These are phyloP conservation scores for Arthrobotrys sphaeroides DNA, from an alignment of 2,329 filamentous ascomycete species.

Conservation along the genomic window DNA sequence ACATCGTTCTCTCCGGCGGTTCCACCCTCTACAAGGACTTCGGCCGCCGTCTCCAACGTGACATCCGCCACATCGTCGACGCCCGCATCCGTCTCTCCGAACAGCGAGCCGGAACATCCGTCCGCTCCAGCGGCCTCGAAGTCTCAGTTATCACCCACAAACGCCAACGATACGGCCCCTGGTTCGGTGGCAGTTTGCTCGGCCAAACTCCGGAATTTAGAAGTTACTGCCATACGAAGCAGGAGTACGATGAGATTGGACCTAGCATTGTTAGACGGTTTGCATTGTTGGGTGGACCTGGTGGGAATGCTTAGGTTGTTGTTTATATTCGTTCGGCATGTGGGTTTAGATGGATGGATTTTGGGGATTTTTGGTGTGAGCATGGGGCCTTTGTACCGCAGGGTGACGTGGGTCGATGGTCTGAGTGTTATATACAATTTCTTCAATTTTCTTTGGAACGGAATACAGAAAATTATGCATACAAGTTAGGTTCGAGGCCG, in stretches of 20 bases:
- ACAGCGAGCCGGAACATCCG: conserved; percentile 81
- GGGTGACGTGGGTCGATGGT: no score
- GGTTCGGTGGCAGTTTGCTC: conserved; percentile 96
- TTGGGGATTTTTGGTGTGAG: background rate
- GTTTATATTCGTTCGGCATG: no score
- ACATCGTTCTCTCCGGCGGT: conserved; percentile 96
- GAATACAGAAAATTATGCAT: conserved; percentile 28
- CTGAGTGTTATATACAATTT: conserved; percentile 39
- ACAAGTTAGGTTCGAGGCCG: no score
- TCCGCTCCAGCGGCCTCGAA: conserved; percentile 90
- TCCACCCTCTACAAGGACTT: conserved; percentile 99
- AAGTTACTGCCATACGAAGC: conserved; percentile 97
- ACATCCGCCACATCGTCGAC: conserved; percentile 96
- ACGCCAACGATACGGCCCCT: conserved; percentile 94
- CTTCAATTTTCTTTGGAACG: conserved; percentile 9
- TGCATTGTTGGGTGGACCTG: conserved; percentile 89
- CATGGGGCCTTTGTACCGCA: background rate
- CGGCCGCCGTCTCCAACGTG: conserved; percentile 90
- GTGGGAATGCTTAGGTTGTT: conserved; percentile 36
- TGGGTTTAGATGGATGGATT: background rate
- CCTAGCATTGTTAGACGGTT: conserved; percentile 95
- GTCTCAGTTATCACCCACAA: conserved; percentile 98
- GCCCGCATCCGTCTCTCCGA: conserved; percentile 92
- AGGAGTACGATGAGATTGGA: conserved; percentile 91
- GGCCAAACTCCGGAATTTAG: conserved; percentile 98